Evolutionary conservation across 306 rosid species (phyloP).

Genomic region (Clitoria ternatea): DNA sequence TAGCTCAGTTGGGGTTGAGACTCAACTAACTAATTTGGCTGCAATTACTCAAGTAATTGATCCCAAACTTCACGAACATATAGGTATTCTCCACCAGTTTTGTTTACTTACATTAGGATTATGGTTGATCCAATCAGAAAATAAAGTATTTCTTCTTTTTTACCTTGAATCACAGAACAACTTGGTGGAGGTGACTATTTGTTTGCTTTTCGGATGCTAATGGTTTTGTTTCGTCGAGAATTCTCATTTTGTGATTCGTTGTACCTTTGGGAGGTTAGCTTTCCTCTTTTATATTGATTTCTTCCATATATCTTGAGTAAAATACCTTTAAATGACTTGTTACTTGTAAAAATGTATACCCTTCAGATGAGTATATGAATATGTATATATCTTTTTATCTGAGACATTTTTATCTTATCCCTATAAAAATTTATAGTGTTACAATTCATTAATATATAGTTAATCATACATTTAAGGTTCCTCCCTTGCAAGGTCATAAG

Average conservation of each 20-base stretch:
- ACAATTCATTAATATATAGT: not conserved
- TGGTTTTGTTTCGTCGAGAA: conserved; percentile 97
- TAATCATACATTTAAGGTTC: not conserved
- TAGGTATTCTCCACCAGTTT: conserved; percentile 63
- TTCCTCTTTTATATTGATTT: not conserved
- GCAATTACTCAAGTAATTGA: conserved; percentile 84
- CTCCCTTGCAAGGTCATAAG: not conserved
- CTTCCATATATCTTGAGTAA: not conserved
- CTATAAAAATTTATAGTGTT: not conserved
- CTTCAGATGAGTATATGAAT: not conserved
- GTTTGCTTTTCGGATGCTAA: conserved; percentile 96
- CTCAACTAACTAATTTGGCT: conserved; percentile 78
- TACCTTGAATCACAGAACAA: conserved; percentile 59
- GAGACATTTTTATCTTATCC: not conserved
- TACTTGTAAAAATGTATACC: not conserved
- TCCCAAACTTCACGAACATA: conserved; percentile 95
- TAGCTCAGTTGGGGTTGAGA: conserved; percentile 81
- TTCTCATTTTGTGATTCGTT: conserved; percentile 95
- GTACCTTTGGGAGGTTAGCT: conserved; percentile 96
- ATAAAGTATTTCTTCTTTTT: too few relatives aligned
- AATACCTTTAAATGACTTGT: not conserved
- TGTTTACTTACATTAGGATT: not conserved
- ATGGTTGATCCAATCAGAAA: not conserved
- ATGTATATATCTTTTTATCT: not conserved
- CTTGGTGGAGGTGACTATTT: conserved; percentile 97